These are phyloP conservation scores for Neurospora sublineolata DNA, from an alignment of 495 filamentous ascomycete species.

Conservation along the genomic window DNA sequence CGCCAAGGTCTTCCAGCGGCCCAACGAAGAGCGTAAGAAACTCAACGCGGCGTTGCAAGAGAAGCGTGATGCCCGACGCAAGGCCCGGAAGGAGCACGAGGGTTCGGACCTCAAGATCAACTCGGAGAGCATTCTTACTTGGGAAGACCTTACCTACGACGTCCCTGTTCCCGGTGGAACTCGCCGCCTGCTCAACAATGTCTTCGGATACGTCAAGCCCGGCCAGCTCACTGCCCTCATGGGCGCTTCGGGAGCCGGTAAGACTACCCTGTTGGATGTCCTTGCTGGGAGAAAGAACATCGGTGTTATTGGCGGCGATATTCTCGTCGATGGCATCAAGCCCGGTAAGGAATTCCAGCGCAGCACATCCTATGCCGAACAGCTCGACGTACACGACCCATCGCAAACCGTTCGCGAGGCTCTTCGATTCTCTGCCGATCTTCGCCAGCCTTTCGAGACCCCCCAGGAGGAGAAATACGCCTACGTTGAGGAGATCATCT, in stretches of 20 bases:
- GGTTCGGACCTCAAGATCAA: constrained; percentile 50
- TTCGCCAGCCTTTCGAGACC: constrained; percentile 63
- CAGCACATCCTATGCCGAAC: constrained; percentile 71
- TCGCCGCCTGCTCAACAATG: constrained; percentile 54
- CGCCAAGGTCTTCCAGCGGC: constrained; percentile 60
- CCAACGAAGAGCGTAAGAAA: constrained; percentile 55
- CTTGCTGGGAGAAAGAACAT: constrained; percentile 67
- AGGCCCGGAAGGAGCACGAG: constrained; percentile 34
- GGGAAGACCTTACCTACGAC: constrained; percentile 69
- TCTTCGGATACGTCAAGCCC: constrained; percentile 70
- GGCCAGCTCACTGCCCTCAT: constrained; percentile 72
- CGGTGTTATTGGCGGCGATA: constrained; percentile 62
- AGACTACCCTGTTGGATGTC: constrained; percentile 74
- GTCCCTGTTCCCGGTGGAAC: constrained; percentile 60
- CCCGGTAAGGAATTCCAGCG: constrained; percentile 65
- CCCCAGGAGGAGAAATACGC: constrained; percentile 62
- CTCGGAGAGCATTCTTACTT: constrained; percentile 63
- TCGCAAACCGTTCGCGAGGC: constrained; percentile 76
- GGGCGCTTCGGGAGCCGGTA: constrained; percentile 80
- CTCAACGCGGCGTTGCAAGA: constrained; percentile 53
- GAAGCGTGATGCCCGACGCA: constrained; percentile 45
- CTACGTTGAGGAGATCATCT: constrained; percentile 76
- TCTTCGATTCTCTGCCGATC: constrained; percentile 68
- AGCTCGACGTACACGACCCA: constrained; percentile 69
- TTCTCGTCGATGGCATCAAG: constrained; percentile 58